phyloP scores from a whole-genome alignment of 306 rosid species.

The Acmispon strigosus region DNA sequence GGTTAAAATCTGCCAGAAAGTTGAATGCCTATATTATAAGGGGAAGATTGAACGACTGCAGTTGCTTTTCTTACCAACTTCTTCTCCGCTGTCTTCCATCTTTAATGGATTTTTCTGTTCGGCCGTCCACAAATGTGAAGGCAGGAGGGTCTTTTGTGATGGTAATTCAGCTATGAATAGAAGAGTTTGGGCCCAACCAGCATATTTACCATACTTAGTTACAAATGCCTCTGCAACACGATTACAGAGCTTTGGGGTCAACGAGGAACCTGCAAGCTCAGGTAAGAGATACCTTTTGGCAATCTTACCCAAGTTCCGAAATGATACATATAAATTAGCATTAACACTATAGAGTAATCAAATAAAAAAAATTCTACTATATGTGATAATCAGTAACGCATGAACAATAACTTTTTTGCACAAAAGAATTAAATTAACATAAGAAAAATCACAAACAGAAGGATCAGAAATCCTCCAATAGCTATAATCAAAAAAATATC shows the following conservation, averaged over 20 bases:
- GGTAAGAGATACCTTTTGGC: conserved; percentile 80
- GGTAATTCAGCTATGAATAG: conserved; percentile 91
- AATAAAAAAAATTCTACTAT: neutral
- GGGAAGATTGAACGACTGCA: neutral
- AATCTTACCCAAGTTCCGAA: conserved; percentile 53
- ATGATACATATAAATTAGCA: conserved; percentile 14
- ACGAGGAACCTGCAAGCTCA: conserved; percentile 84
- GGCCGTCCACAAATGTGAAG: conserved; percentile 37
- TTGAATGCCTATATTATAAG: conserved; percentile 1
- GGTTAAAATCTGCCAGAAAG: neutral
- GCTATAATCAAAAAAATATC: neutral
- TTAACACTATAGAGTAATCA: neutral
- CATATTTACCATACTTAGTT: conserved; percentile 77
- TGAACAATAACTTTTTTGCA: neutral
- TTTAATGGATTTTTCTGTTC: conserved; percentile 33
- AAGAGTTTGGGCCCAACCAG: conserved; percentile 97
- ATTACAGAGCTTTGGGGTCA: conserved; percentile 65
- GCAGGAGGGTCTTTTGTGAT: conserved; percentile 60
- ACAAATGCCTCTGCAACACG: conserved; percentile 90
- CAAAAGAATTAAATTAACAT: neutral
- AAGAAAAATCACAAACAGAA: neutral
- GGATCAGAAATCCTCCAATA: neutral
- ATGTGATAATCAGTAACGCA: neutral
- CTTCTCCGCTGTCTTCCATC: conserved; percentile 25
- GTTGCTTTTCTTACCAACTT: conserved; percentile 21